These are phyloP conservation scores for Ceratobasidium sp. DNA, from an alignment of 1,284 basidiomycete species.

Conservation along the genomic window DNA sequence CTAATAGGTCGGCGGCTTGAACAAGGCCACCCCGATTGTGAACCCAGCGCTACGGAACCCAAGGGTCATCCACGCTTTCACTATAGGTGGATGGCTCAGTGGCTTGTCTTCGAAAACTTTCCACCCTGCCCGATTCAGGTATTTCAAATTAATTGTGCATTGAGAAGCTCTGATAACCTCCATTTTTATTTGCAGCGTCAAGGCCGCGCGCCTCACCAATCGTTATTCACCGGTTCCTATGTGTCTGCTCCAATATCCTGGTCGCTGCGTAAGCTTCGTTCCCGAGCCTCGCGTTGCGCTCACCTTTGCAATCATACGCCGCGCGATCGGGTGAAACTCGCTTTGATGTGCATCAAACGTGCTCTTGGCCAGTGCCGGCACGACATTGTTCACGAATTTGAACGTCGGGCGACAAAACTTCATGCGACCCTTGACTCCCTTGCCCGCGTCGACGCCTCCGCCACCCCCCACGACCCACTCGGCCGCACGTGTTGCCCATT, in stretches of 20 bases:
- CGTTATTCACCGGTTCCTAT: neutral
- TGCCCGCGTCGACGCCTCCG: constrained; percentile 42
- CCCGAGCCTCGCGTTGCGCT: constrained; percentile 24
- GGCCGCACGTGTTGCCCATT: constrained; percentile 59
- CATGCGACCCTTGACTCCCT: constrained; percentile 74
- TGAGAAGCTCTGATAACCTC: too few relatives aligned
- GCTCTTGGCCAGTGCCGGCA: constrained; percentile 66
- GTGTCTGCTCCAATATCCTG: constrained; percentile 23
- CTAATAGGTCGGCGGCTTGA: neutral
- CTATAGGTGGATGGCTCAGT: neutral
- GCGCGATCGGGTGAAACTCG: constrained; percentile 79
- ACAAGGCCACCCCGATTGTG: neutral
- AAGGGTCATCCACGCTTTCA: neutral
- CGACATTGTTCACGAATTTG: constrained; percentile 60
- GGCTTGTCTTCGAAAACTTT: neutral
- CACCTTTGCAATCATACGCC: constrained; percentile 75
- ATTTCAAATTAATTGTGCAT: neutral
- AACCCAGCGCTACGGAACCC: neutral
- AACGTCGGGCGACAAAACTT: constrained; percentile 81
- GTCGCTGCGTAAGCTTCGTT: neutral
- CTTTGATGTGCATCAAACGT: constrained; percentile 60
- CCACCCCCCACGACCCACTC: constrained; percentile 74
- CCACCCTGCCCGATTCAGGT: neutral
- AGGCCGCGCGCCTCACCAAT: neutral
- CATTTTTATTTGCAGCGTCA: neutral